These are phyloP conservation scores for Trametes elegans DNA, from an alignment of 768 basidiomycete species.

Conservation along the genomic window DNA sequence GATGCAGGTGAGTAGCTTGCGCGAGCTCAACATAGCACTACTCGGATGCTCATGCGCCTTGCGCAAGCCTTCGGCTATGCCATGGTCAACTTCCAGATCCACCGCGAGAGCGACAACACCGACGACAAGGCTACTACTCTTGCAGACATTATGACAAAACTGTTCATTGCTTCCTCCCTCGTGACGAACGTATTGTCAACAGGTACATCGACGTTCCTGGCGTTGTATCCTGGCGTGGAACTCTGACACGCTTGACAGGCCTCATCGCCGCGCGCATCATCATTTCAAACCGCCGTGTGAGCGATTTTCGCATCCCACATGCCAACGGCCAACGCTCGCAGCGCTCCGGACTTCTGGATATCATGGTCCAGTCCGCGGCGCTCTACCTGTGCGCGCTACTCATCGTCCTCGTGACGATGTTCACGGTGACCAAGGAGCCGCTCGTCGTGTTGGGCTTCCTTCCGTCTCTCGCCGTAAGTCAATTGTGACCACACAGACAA, in stretches of 20 bases:
- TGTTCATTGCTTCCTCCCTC: background rate
- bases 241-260: background rate
- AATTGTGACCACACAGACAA: background rate
- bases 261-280: background rate
- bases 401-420: background rate
- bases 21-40: too few species aligned
- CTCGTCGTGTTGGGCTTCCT: background rate
- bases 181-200: background rate
- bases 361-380: conserved; percentile 1
- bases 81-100: background rate
- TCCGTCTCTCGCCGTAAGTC: background rate
- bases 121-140: background rate
- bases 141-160: background rate
- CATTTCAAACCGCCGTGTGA: background rate
- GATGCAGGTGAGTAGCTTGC: background rate
- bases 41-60: background rate
- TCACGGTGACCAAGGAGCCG: background rate
- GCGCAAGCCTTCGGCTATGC: background rate
- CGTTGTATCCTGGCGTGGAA: too few species aligned
- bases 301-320: background rate
- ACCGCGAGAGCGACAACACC: background rate
- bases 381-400: background rate
- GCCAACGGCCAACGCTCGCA: background rate
- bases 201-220: background rate
- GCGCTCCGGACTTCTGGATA: background rate